These are phyloP conservation scores for Zoysia pacifica DNA, from an alignment of 176 grass and related monocot species.

Conservation along the genomic window DNA sequence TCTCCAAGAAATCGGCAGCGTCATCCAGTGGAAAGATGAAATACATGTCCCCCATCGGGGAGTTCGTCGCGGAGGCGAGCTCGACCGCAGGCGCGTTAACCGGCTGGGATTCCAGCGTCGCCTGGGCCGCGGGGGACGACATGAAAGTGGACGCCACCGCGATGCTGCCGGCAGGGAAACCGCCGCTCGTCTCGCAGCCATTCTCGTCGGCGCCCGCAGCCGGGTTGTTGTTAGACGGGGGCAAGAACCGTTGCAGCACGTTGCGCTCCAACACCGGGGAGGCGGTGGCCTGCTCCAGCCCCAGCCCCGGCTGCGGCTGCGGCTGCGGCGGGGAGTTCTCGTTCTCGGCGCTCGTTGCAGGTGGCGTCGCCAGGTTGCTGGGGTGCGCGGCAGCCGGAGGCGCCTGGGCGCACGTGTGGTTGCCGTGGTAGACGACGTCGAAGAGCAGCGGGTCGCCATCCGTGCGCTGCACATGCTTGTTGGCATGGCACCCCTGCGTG, in stretches of 20 bases:
- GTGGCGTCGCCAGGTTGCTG: not conserved
- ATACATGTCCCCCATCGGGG: too few relatives aligned
- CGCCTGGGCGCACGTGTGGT: conserved; percentile 60
- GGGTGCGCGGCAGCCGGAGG: not conserved
- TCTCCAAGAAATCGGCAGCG: conserved; percentile 44
- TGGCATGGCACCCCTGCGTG: conserved; percentile 69
- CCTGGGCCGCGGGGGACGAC: not conserved
- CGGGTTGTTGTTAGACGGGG: not conserved
- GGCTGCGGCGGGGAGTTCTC: not conserved
- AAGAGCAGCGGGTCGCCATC: conserved; percentile 70
- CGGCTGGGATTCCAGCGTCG: not conserved
- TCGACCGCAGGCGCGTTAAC: too few relatives aligned
- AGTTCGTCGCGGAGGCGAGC: too few relatives aligned
- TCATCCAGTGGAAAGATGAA: conserved; percentile 50
- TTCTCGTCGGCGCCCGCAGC: not conserved
- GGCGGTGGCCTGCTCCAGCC: not conserved
- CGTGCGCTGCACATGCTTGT: conserved; percentile 84
- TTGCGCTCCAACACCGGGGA: not conserved
- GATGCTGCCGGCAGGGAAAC: conserved; percentile 12
- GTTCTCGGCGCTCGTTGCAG: not conserved
- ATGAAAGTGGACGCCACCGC: conserved; percentile 16
- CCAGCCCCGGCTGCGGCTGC: not conserved
- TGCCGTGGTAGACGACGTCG: conserved; percentile 77
- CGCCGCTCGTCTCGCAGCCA: not conserved
- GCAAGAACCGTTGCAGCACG: conserved; percentile 16